These are phyloP conservation scores for Lodderomyces metapsilosis DNA, from an alignment of 1,139 yeast genomes.

Conservation along the genomic window DNA sequence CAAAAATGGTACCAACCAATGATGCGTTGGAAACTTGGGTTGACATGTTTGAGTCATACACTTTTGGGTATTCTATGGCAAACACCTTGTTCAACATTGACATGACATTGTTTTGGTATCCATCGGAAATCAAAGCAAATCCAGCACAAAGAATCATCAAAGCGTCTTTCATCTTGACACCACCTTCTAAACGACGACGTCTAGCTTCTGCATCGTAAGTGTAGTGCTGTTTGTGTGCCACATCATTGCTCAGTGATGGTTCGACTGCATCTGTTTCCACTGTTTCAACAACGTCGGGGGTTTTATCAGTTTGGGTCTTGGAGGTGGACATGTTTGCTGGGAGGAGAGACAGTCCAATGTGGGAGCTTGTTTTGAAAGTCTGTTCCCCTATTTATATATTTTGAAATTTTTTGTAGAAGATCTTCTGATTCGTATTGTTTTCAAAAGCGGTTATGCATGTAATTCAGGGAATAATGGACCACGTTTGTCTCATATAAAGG, in stretches of 20 bases:
- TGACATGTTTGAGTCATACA: constrained; percentile 36
- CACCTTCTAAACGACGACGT: constrained; percentile 27
- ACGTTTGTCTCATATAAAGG: constrained; percentile 3
- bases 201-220: constrained; percentile 37
- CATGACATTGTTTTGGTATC: constrained; percentile 52
- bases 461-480: not conserved
- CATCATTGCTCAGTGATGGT: not conserved
- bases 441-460: not conserved
- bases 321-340: constrained; percentile 5
- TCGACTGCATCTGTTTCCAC: constrained; percentile 1
- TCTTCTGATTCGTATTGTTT: not conserved
- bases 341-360: not conserved
- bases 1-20: constrained; percentile 49
- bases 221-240: constrained; percentile 17
- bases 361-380: not conserved
- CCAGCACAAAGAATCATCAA: constrained; percentile 46
- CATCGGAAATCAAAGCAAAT: constrained; percentile 52
- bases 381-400: not conserved
- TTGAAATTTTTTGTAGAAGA: not conserved
- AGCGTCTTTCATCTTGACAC: constrained; percentile 29
- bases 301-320: constrained; percentile 3
- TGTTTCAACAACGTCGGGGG: constrained; percentile 9
- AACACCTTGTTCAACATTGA: constrained; percentile 45
- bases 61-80: constrained; percentile 28
- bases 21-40: constrained; percentile 51